Percentiles rank a stretch among this genome's conserved stretches.
Evolutionary conservation across 306 rosid genomes (phyloP).

Genomic region (Ormosia emarginata): DNA sequence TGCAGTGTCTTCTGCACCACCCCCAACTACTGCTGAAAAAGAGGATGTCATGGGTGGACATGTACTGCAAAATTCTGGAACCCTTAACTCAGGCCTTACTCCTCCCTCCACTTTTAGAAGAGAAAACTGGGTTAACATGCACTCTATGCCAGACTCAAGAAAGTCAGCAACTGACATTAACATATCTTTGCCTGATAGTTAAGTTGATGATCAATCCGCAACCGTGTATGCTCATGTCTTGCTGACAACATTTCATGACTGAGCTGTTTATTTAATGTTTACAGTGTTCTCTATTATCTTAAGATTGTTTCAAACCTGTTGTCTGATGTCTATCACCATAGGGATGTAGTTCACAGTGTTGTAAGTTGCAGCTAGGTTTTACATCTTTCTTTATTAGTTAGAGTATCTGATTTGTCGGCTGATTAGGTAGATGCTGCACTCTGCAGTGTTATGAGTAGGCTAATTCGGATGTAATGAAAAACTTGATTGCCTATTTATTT

Average conservation of each 20-base stretch:
- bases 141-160: conserved; percentile 60
- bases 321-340: conserved; percentile 18
- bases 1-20: conserved; percentile 33
- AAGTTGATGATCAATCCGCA: conserved; percentile 22
- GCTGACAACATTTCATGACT: conserved; percentile 40
- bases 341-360: conserved; percentile 40
- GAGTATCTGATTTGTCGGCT: conserved; percentile 58
- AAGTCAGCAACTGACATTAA: conserved; percentile 71
- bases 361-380: conserved; percentile 38
- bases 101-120: conserved; percentile 53
- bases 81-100: conserved; percentile 36
- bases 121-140: conserved; percentile 77
- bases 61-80: conserved; percentile 45
- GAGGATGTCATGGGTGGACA: conserved; percentile 53
- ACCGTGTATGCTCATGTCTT: neutral
- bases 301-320: conserved; percentile 23
- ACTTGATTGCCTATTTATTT: conserved; percentile 35
- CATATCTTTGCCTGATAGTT: conserved; percentile 71
- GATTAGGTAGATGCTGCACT: conserved; percentile 50
- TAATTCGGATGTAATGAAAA: conserved; percentile 46
- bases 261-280: conserved; percentile 29
- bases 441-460: conserved; percentile 43
- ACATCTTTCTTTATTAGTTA: conserved; percentile 31
- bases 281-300: conserved; percentile 32
- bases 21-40: conserved; percentile 43